Evolutionary conservation across 2,329 filamentous ascomycete species (phyloP).

Genomic region (Botryotinia globosa): DNA sequence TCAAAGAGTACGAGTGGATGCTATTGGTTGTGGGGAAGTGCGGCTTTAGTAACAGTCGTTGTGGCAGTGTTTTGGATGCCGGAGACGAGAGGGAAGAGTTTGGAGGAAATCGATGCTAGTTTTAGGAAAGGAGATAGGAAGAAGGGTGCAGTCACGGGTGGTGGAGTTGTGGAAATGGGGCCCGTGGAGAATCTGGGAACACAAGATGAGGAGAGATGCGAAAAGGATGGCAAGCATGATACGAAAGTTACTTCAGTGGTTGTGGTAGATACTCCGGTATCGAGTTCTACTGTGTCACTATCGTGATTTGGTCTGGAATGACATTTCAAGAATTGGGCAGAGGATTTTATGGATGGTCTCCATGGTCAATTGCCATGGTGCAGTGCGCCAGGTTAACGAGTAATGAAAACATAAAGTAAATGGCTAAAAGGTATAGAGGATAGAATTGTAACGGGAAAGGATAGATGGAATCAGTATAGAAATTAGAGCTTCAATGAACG

Average conservation of each 20-base stretch:
- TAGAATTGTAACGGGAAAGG: neutral
- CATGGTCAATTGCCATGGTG: neutral
- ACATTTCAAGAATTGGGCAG: neutral
- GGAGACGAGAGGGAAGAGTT: constrained; percentile 33
- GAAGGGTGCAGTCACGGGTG: neutral
- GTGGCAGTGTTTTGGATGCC: constrained; percentile 34
- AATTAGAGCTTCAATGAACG: neutral
- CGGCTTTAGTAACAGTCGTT: constrained; percentile 37
- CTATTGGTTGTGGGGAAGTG: constrained; percentile 41
- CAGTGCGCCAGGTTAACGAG: neutral
- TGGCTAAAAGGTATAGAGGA: neutral
- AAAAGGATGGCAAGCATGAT: neutral
- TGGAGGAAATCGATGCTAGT: constrained; percentile 32
- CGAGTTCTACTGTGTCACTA: neutral
- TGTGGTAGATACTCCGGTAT: neutral
- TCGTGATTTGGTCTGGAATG: neutral
- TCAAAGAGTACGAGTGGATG: constrained; percentile 29
- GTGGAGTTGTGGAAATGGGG: neutral
- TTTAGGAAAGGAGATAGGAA: constrained; percentile 23
- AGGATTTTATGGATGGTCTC: neutral
- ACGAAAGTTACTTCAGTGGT: neutral
- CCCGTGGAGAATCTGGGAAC: neutral
- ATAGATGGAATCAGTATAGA: neutral
- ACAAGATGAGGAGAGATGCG: neutral
- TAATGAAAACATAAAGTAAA: neutral